These are phyloP conservation scores for Xylariaceae sp. DNA, from an alignment of 2,329 filamentous ascomycete species.

Conservation along the genomic window DNA sequence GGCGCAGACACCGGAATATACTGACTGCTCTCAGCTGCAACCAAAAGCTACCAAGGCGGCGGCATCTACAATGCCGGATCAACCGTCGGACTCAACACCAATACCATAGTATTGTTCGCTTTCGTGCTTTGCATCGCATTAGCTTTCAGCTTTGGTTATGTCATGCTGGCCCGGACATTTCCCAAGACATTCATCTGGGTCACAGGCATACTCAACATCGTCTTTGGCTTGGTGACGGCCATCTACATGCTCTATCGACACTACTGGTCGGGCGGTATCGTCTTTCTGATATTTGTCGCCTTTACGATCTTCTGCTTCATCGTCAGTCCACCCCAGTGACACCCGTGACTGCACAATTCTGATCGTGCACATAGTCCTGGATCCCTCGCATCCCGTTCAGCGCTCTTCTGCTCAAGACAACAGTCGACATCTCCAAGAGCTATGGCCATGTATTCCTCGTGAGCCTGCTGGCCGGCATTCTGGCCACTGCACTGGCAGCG, in stretches of 20 bases:
- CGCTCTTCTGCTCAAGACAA: constrained; percentile 78
- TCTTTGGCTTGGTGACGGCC: constrained; percentile 76
- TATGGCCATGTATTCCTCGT: constrained; percentile 84
- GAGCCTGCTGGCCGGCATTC: constrained; percentile 72
- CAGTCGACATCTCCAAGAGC: constrained; percentile 75
- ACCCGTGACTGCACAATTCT: too few species aligned
- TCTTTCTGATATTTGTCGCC: constrained; percentile 75
- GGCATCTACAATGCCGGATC: constrained; percentile 67
- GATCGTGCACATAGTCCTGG: constrained; percentile 54
- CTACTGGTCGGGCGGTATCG: constrained; percentile 78
- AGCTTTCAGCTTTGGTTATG: constrained; percentile 68
- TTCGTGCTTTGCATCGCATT: constrained; percentile 70
- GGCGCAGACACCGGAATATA: not conserved
- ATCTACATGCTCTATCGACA: constrained; percentile 73
- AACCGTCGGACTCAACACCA: constrained; percentile 63
- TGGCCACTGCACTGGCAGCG: constrained; percentile 67
- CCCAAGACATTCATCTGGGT: constrained; percentile 92
- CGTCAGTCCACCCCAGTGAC: constrained; percentile 14
- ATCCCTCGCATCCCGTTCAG: constrained; percentile 86
- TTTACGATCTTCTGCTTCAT: constrained; percentile 80
- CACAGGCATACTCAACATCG: constrained; percentile 80
- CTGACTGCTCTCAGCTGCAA: constrained; percentile 30
- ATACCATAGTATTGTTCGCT: constrained; percentile 78
- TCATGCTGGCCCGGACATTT: constrained; percentile 66
- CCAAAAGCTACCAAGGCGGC: constrained; percentile 55